Evolutionary conservation across 805 yeast genomes (phyloP), one percentile per base, ranked within the genome.

Genomic region (Metschnikowia borealis): DNA sequence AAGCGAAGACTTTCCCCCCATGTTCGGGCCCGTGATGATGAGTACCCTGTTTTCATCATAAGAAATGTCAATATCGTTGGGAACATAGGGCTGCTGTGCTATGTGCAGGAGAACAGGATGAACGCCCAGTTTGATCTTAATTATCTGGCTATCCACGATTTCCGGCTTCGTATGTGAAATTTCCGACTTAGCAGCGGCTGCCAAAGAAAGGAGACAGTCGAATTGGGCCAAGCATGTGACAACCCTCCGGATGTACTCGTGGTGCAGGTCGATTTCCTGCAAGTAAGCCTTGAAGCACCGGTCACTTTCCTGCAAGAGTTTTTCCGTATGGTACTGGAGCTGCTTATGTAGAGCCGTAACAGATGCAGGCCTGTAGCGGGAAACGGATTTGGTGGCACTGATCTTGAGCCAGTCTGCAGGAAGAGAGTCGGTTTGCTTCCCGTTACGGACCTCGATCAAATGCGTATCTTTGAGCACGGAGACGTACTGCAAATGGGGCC

Each of bases 1-100:
- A 59, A 82, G 83, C 0, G 89, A 82, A 6, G 90, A 84, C 62
- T 88, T 88, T 3, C 96, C 96, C 8, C 96, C 96, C 90, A 87
- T 86, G 57, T 87, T 87, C 0, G 95, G 94, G 0, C 96, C 96
- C 0, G 96, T 87, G 20, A 90, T 79, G 14, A 90, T 74, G 48
- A 83, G 70, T 2, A 69, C 78, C 33, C 89, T 73, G 13, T 80
- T 74, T 3, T 70, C 63, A n/a, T 68, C 61, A 6, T 68, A 61
- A 5, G 71, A 57, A 70, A 90, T 78, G 6, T 62, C 49, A 5
- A 84, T 75, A 54, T 83, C 81, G 62, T 89, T 90, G 1, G 94
- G 75, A 11, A 90, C 87, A 61, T 82, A 87, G 8, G 29, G 58
- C 56, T 2, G 61, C 60, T 3, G 62, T 54, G 3, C 59, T 40